Evolutionary conservation across 352 stramenopile genomes (phyloP).

Genomic region (Phytophthora pini): DNA sequence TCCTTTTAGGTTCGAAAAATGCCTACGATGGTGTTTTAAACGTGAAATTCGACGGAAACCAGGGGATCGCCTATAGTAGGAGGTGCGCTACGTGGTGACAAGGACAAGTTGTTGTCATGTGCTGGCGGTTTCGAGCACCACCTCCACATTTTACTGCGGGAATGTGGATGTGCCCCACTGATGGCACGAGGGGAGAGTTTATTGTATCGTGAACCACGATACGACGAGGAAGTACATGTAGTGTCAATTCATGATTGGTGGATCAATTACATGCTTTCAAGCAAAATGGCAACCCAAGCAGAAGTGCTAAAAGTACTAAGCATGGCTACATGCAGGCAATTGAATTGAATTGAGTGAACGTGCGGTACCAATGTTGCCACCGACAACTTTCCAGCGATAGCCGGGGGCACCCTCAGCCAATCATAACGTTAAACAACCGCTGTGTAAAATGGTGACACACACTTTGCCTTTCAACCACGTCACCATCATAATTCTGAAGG

Average conservation of each 20-base stretch:
- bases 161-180: conserved; percentile 6
- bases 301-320: no score
- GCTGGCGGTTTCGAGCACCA: conserved; percentile 1
- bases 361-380: neutral
- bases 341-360: neutral
- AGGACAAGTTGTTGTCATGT: conserved; percentile 30
- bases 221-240: no score
- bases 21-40: neutral
- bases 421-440: neutral
- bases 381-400: no score
- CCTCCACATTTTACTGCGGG: neutral
- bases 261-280: no score
- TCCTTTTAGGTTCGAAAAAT: neutral
- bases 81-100: conserved; percentile 23
- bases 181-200: conserved; percentile 6
- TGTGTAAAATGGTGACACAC: conserved; percentile 13
- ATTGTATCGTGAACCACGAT: conserved; percentile 1
- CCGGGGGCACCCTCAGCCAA: neutral
- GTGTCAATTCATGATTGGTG: no score
- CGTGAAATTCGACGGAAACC: neutral
- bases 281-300: no score
- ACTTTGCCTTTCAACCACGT: conserved; percentile 18
- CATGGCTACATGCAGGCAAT: no score
- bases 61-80: neutral
- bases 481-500: conserved; percentile 2